These are phyloP conservation scores for Zymoseptoria crescenta DNA, from an alignment of 2,329 filamentous ascomycete species.

Conservation along the genomic window DNA sequence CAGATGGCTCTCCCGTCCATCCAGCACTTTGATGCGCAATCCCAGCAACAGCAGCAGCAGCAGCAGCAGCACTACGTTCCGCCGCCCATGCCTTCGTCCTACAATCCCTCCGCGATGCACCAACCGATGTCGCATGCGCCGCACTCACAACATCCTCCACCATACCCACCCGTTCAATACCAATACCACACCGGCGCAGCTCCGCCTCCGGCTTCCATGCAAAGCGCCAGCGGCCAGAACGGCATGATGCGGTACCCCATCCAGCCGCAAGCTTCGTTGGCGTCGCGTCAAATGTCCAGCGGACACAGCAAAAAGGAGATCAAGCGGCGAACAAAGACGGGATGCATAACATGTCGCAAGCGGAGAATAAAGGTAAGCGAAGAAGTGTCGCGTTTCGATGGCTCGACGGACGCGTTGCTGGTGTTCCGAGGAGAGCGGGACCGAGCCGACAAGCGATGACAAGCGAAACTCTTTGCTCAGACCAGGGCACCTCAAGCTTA, in stretches of 20 bases:
- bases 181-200: constrained; percentile 19
- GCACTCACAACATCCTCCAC: constrained; percentile 13
- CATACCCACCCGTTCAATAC: constrained; percentile 19
- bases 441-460: constrained; percentile 7
- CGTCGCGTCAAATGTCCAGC: constrained; percentile 48
- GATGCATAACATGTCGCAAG: constrained; percentile 50
- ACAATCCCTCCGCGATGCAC: constrained; percentile 15
- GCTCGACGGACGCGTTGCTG: neutral
- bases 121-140: neutral
- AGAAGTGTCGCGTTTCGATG: neutral
- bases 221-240: constrained; percentile 15
- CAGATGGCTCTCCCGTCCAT: constrained; percentile 19
- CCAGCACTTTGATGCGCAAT: constrained; percentile 17
- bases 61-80: constrained; percentile 17
- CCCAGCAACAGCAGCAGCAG: constrained; percentile 13
- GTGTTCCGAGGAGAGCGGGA: neutral
- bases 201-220: constrained; percentile 15
- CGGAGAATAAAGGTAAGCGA: constrained; percentile 63
- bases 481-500: constrained; percentile 2
- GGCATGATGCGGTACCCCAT: constrained; percentile 47
- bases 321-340: constrained; percentile 55
- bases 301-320: constrained; percentile 65
- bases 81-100: constrained; percentile 3
- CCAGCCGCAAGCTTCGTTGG: constrained; percentile 39
- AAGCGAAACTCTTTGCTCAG: constrained; percentile 10